These are phyloP conservation scores for Macaranga tanarius DNA, from an alignment of 441 rosid species.

Conservation along the genomic window DNA sequence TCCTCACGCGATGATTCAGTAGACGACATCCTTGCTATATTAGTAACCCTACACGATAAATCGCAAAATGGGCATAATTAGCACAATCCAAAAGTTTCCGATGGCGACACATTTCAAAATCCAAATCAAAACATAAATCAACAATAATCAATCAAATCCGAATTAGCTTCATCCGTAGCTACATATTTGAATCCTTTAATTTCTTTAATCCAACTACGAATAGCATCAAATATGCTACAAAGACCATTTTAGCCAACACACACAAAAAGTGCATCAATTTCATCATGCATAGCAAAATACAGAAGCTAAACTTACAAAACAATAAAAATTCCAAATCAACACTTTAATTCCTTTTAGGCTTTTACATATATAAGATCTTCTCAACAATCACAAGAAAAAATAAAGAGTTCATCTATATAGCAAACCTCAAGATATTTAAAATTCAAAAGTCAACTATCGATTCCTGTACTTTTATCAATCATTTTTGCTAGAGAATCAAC, in stretches of 20 bases:
- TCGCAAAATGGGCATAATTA: constrained; percentile 9
- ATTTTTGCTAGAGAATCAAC: not conserved
- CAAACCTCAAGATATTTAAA: no score
- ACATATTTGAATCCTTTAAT: not conserved
- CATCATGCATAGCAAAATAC: no score
- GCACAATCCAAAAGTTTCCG: not conserved
- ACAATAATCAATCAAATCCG: not conserved
- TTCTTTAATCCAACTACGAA: not conserved
- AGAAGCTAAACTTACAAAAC: not conserved
- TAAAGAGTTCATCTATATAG: no score
- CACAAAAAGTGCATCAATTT: no score
- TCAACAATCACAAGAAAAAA: not conserved
- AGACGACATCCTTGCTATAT: constrained; percentile 53
- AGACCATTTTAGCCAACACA: no score
- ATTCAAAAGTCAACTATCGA: not conserved
- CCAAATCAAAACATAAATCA: not conserved
- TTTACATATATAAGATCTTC: not conserved
- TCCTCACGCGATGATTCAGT: constrained; percentile 72
- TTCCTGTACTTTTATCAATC: not conserved
- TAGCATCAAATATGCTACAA: not conserved
- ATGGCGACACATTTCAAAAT: not conserved
- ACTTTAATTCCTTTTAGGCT: no score
- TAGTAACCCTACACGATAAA: constrained; percentile 6
- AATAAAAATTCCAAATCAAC: not conserved
- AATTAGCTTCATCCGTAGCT: no score